Base-by-base conservation (phyloP, 2,329 filamentous ascomycete genomes). In the Xylaria multiplex region DNA sequence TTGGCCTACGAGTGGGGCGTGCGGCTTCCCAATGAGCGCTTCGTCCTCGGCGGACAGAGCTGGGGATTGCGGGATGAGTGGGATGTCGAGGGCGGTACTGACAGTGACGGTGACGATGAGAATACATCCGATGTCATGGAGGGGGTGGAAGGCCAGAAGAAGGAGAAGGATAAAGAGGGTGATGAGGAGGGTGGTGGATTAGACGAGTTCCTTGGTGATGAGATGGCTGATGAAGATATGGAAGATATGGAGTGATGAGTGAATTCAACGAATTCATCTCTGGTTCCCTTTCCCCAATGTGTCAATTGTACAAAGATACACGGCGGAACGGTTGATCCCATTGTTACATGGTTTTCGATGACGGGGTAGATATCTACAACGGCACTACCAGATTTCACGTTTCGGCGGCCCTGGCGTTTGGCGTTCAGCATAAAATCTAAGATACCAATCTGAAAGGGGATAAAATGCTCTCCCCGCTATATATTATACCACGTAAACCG, bases 1-100 rank as follows among this genome's bases (percentile, higher is more conserved):
- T 81, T 86, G 13, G 83, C 86, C 48, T 87, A 86, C 72, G 89
- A 91, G 75, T 91, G 89, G 88, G 89, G 89, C 27, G 84, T 90
- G 6, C 80, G 89, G 11, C 77, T 91, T 66, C 89, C 89, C 1
- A 88, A 86, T 72, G 89, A 91, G 79, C 84, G 88, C 62, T 91
- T 91, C 72, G 89, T 91, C 35, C 81, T 91, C 50, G 90, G 85
- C 63, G 89, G 89, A 16, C 83, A 86, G 58, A 85, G 86, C 67
- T 91, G 89, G 89, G 87, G 87, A 0, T 75, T 91, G 65, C 83
- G 83, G 72, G 85, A 89, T 35, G 81, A 85, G 27, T 89, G 87
- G 85, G 80, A 75, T 49, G 79, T 75, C 27, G 79, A 62, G 42
- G 57, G 49, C n/a, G 63, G 50, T 11, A 9, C 42, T 3, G 63